Conservation (phyloP, 768 basidiomycete genomes). For the Glaciozyma antarctica region DNA sequence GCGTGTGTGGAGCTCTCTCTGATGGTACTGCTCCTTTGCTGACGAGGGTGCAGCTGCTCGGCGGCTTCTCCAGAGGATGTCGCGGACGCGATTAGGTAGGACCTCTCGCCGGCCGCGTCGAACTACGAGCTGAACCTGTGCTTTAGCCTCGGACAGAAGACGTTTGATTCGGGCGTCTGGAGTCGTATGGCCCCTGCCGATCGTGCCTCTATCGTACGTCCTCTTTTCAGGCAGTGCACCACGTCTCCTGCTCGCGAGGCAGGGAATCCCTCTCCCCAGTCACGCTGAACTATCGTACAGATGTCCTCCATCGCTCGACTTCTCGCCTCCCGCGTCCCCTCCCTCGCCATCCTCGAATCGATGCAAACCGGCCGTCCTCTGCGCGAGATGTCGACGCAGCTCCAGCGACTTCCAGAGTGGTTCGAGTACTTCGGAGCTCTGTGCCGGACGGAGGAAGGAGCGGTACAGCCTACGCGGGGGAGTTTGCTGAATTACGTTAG, state of each 20-base stretch:
- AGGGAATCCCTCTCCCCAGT: not conserved
- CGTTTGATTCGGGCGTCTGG: conserved; percentile 21
- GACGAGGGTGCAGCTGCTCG: no score
- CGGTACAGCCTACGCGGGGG: conserved; percentile 64
- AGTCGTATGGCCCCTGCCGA: conserved; percentile 17
- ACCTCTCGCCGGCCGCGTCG: not conserved
- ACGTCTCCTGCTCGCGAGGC: not conserved
- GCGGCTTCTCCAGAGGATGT: conserved; percentile 16
- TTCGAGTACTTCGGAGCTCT: conserved; percentile 64
- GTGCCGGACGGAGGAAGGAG: conserved; percentile 57
- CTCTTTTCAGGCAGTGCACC: not conserved
- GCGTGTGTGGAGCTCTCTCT: not conserved
- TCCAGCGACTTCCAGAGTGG: conserved; percentile 74
- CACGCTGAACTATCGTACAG: not conserved
- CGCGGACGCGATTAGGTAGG: not conserved
- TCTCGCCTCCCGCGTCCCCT: conserved; percentile 9
- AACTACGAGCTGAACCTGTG: not conserved
- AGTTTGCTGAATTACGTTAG: conserved; percentile 62
- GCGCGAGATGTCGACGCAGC: conserved; percentile 71
- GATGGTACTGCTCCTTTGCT: no score
- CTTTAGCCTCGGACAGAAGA: not conserved
- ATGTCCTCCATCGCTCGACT: conserved; percentile 7
- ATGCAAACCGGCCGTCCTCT: conserved; percentile 48
- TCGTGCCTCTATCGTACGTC: conserved; percentile 13
- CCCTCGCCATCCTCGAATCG: conserved; percentile 21